Evolutionary conservation across 164 flowering plant genomes (phyloP), one percentile per base, ranked within the genome.

Genomic region (Macadamia tetraphylla): DNA sequence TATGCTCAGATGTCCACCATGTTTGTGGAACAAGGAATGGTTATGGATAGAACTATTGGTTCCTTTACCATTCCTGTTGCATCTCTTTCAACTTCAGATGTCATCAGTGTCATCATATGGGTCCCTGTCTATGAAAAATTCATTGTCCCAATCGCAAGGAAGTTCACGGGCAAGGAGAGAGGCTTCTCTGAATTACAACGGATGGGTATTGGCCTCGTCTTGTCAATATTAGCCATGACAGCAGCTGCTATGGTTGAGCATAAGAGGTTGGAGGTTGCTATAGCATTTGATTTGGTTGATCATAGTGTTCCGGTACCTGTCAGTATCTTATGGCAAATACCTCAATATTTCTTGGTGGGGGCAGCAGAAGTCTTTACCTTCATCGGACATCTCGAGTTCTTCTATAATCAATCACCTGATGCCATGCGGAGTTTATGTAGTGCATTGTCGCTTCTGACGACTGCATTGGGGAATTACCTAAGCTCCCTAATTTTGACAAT

Each of bases 1-100:
- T 87, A 92, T 70, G 89, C 96, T 58, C 94, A 92, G 73, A 87
- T 90, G 92, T 85, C 91, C 12, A 88, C 97, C 17, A 77, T 92
- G 91, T 90, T 88, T 67, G 91, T 92, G 43, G 94, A 85, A 62
- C 98, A 92, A 78, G 98, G 96, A 56, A 83, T 60, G 81, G 72
- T 81, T 78, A 84, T 92, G 89, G 88, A 92, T 79, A 85, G 86
- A 40, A 68, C 70, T 17, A 43, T 92, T 18, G 97, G 98, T 58
- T 86, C 98, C 64, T 88, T 92, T 80, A 79, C 84, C 49, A 88
- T 92, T 63, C 94, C 98, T 31, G 82, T 94, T 1, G 98, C 98
- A 18, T 85, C 98, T 10, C 80, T 92, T 35, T 86, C 93, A 23
- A 78, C 86, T 29, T 87, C 88, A 70, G 96, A 88, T 71, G 85